Evolutionary conservation across 2,329 filamentous ascomycete species (phyloP), one percentile per base, ranked within the genome.

Genomic region (Microdochium paspali): DNA sequence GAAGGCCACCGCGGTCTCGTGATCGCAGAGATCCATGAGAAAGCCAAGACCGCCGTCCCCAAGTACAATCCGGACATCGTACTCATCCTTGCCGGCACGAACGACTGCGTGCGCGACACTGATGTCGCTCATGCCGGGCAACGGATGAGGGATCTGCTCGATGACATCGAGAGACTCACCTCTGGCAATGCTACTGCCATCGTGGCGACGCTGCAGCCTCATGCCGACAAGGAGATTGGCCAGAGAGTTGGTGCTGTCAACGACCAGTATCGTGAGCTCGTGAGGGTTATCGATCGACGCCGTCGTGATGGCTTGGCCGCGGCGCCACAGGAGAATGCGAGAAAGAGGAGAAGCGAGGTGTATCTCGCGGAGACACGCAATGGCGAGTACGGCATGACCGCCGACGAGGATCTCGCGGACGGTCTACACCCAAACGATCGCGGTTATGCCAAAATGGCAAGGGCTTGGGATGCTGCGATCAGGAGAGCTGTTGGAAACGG

Each of bases 51-150:
- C 10, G 49, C 48, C 4, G 15, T 44, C 10, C 45, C 21, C 6
- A 28, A 28, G 13, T 54, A 49, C 28, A 51, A 49, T 35, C 50
- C 56, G 1, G 58, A 58, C 46, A 31, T 58, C 13, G 48, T 59
- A 7, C 46, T 59, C 2, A 53, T 59, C 24, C 65, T 63, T 35
- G 57, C 54, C 31, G 64, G 64, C 12, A 66, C 63, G 10, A 64
- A 66, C 40, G 64, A 66, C 24, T 46, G 46, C 26, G 35, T 30
- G 26, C 40, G 43, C 3, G 48, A 46, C 24, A 46, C 51, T 15
- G 53, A 64, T 12, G 42, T 57, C 24, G 39, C 43, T 12, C 52
- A 57, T 1, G 57, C 56, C 18, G 47, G 52, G 2, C 23, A 18
- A 1, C 54, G 60, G 13, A 59, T 64, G 53, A 45, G 54, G 18